Conservation (phyloP, 805 yeast genomes). For the Cyberlindnera amylophila region DNA sequence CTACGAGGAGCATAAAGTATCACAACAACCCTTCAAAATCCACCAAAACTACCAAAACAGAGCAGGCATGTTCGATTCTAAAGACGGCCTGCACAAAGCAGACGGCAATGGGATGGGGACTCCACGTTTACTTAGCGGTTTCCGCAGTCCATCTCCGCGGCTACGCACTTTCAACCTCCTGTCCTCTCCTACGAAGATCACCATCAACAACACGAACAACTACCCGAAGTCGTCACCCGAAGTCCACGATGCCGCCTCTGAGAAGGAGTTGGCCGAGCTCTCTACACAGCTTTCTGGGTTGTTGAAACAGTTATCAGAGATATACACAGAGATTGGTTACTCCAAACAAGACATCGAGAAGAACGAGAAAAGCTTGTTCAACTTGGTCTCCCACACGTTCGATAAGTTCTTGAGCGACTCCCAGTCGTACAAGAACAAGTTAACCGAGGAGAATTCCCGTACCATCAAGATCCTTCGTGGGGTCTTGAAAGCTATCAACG, state of each 20-base stretch:
- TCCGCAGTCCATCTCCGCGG: constrained; percentile 17
- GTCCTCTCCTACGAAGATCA: constrained; percentile 26
- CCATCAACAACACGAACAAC: constrained; percentile 8
- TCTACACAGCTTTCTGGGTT: constrained; percentile 17
- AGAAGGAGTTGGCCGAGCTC: constrained; percentile 16
- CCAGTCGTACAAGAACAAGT: constrained; percentile 31
- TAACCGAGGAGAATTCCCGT: constrained; percentile 29
- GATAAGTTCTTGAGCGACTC: constrained; percentile 38
- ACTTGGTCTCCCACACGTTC: constrained; percentile 46
- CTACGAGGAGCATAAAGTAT: not conserved
- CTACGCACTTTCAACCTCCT: constrained; percentile 17
- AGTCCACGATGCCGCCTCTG: not conserved
- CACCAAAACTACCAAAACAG: not conserved
- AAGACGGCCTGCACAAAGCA: not conserved
- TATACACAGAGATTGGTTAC: constrained; percentile 54
- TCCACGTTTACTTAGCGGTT: constrained; percentile 7
- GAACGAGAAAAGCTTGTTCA: constrained; percentile 49
- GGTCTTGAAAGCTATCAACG: constrained; percentile 32
- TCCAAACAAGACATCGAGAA: constrained; percentile 44
- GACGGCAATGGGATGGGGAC: not conserved
- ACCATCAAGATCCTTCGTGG: constrained; percentile 27
- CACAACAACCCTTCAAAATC: not conserved
- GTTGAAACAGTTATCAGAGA: constrained; percentile 38
- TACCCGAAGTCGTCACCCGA: constrained; percentile 11
- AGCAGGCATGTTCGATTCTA: not conserved